Base-by-base conservation (phyloP, 1,284 basidiomycete genomes). In the Sanghuangporus baumii region DNA sequence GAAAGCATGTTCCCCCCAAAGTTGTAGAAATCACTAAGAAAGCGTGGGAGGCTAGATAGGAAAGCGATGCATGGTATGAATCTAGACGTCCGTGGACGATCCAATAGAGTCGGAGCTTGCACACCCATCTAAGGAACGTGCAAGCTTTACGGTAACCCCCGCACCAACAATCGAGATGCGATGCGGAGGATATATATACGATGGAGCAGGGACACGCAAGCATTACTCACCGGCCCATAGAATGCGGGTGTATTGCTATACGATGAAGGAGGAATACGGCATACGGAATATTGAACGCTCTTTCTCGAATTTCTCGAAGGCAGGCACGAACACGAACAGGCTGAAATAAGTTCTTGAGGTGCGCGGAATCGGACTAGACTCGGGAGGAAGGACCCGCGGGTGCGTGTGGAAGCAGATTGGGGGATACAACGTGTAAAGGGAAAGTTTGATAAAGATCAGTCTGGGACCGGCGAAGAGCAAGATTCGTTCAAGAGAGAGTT, bases 391-490 rank as follows among this genome's bases (percentile, higher is more conserved):
- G 37, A 20, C 18, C 6, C 31, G 31, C 31, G 38, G 5, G 55
- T 20, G 36, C 3, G 54, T 36, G 18, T 6, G 20, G 31, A 57
- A 26, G 38, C 23, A 46, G 40, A n/a, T 46, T 46, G 43, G 55
- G 26, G 57, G n/a, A 48, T 43, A 58, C 43, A 58, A 47, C 41
- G 46, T 46, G 46, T 58, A 43, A 14, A 36, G 46, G 18, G 38
- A 47, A 58, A 58, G 57, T 34, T 36, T 50, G 57, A 58, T 58
- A 58, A 58, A 46, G 46, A 58, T 58, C 57, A 58, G 57, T 43
- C 41, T 58, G 57, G 46, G 36, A 11, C 16, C 52, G 52, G 4
- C 16, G 54, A 38, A 55, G 37, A 38, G 54, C 36, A 31, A 31
- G 26, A 31, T 31, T 31, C 26, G 5, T 31, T 31, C 26, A 31